Evolutionary conservation across 371 early-diverging fungal genomes (phyloP).

Genomic region (Rozella allomycis): DNA sequence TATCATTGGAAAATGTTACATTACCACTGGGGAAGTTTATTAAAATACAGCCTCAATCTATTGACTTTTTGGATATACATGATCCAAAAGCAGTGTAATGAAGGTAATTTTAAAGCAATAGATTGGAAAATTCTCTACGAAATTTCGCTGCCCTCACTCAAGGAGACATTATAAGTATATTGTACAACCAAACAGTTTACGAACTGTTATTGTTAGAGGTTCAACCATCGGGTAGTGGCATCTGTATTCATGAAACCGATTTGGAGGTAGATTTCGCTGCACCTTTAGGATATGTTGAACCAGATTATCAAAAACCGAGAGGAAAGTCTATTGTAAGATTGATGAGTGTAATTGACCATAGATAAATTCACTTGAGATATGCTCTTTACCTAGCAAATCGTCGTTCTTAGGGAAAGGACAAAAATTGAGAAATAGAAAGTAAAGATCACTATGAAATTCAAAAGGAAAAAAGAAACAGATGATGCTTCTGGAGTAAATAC

Average conservation of each 20-base stretch:
- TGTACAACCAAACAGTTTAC: slow-evolving; percentile 70
- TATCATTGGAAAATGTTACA: slow-evolving; percentile 52
- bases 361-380: not conserved
- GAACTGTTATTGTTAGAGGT: slow-evolving; percentile 81
- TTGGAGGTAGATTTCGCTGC: slow-evolving; percentile 95
- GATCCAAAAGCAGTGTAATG: slow-evolving; percentile 84
- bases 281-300: slow-evolving; percentile 92
- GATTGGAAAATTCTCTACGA: slow-evolving; percentile 84
- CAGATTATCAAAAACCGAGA: slow-evolving; percentile 18
- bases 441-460: slow-evolving; percentile 1
- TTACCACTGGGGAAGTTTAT: slow-evolving; percentile 78
- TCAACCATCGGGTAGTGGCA: slow-evolving; percentile 54
- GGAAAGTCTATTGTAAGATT: slow-evolving; percentile 7
- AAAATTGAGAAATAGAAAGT: not conserved
- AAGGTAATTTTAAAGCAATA: not conserved
- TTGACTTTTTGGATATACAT: slow-evolving; percentile 90
- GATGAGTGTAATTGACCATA: slow-evolving; percentile 2
- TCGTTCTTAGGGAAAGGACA: slow-evolving; percentile 2
- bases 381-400: slow-evolving; percentile 1
- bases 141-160: slow-evolving; percentile 83
- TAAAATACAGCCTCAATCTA: slow-evolving; percentile 92
- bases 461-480: slow-evolving; percentile 2
- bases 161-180: slow-evolving; percentile 79
- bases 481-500: slow-evolving; percentile 9
- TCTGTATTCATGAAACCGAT: slow-evolving; percentile 96